Evolutionary conservation across 192 early-diverging fungal genomes (phyloP), one percentile per base, ranked within the genome.

Genomic region (Spizellomyces sp.): DNA sequence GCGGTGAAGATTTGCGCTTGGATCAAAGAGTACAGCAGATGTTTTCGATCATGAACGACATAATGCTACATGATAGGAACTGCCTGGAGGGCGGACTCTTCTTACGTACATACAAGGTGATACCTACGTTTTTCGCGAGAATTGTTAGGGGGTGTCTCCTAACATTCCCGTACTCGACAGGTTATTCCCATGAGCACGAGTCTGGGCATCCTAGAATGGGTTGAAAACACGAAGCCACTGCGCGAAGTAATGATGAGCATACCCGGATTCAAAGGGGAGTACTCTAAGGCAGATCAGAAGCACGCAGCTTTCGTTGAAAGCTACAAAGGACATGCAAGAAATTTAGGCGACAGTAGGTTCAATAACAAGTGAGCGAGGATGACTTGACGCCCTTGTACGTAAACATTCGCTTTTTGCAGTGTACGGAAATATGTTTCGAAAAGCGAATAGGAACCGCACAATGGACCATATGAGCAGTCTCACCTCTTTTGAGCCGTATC

Each of bases 11-110:
- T 75, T 75, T 93, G 41, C 77, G 92, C 21, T 71, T 92, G 2
- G 92, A 93, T 73, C 92, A 93, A 62, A 79, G 92, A 64, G 84
- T 93, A 41, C 80, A 93, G 58, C 92, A 93, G 58, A 73, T 93
- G 48, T 93, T 93, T 57, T 71, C 79, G 47, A 74, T 93, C n/a
- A 93, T 93, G 92, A 93, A 93, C 63, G 80, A 77, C 12, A 75
- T 92, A 10, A 82, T 93, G 64, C 22, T 52, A 9, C 79, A 83
- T 42, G 81, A 89, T 55, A 59, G 71, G 0, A 84, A 80, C 45
- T 90, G 89, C 57, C 63, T 75, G 8, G 80, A 79, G 22, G 85
- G 88, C 48, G 71, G 84, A 2, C 72, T 93, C n/a, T 60, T 67
- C 44, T 65, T 93, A n/a, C 77, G 67, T 5, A 92, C 88, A 1